Evolutionary conservation across 495 filamentous ascomycete species (phyloP).

Genomic region (Hypoxylon trugodes): DNA sequence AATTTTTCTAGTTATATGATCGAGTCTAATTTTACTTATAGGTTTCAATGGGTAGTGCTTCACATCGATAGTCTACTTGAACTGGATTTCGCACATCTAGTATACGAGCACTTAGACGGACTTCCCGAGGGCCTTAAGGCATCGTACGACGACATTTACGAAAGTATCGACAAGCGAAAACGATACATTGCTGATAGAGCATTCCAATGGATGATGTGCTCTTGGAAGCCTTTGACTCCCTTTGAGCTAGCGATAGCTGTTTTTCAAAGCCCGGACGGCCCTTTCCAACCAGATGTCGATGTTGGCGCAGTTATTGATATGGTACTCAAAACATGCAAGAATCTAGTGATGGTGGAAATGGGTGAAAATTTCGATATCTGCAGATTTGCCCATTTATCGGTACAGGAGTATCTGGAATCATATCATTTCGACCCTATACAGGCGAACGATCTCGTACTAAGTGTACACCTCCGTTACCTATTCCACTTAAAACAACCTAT

Average conservation of each 20-base stretch:
- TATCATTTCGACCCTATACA: neutral
- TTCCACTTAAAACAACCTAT: too few species aligned
- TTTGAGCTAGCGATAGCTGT: neutral
- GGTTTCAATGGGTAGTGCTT: neutral
- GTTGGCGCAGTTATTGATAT: neutral
- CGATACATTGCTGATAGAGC: neutral
- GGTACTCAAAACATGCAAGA: neutral
- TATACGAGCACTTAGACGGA: neutral
- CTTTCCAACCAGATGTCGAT: neutral
- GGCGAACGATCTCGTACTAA: neutral
- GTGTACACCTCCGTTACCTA: neutral
- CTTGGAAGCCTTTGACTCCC: neutral
- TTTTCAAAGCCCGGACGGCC: neutral
- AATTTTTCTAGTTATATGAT: neutral
- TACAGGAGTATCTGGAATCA: neutral
- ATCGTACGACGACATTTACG: neutral
- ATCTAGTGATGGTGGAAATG: neutral
- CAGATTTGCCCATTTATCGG: neutral
- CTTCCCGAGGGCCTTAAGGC: neutral
- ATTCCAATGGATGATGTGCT: neutral
- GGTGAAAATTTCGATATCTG: neutral
- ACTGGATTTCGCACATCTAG: neutral
- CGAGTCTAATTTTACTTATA: neutral
- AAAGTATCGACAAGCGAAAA: neutral
- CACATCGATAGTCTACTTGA: neutral